Conservation (phyloP, 805 yeast species). For the Teunomyces atbi region DNA sequence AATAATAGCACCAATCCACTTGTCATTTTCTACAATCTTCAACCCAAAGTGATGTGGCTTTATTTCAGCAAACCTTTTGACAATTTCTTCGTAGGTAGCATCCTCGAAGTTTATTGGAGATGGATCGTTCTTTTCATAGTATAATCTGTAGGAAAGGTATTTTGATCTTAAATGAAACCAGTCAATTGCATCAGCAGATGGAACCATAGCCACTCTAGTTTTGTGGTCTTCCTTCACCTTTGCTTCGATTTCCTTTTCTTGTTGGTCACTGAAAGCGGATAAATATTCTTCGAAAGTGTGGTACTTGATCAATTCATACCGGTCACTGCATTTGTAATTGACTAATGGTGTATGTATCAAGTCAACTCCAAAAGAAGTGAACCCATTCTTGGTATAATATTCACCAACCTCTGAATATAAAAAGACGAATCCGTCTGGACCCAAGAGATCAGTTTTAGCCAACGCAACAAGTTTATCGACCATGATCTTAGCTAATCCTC, state of each 20-base stretch:
- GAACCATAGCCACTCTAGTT: conserved; percentile 29
- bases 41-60: conserved; percentile 36
- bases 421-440: conserved; percentile 33
- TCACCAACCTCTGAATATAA: conserved; percentile 46
- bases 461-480: conserved; percentile 32
- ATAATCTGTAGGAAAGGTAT: conserved; percentile 23
- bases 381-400: conserved; percentile 38
- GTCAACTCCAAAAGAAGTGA: conserved; percentile 37
- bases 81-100: conserved; percentile 17
- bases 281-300: conserved; percentile 30
- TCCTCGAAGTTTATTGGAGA: conserved; percentile 16
- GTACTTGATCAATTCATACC: conserved; percentile 12
- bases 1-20: conserved; percentile 26
- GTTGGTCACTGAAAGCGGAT: conserved; percentile 18
- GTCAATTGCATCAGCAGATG: conserved; percentile 29
- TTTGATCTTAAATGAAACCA: conserved; percentile 45
- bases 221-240: conserved; percentile 27
- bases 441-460: conserved; percentile 21
- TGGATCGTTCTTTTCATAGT: conserved; percentile 12
- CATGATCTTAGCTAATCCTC: conserved; percentile 41
- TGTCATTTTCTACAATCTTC: conserved; percentile 17
- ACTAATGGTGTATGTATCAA: conserved; percentile 25
- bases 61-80: conserved; percentile 17
- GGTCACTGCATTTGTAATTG: conserved; percentile 5
- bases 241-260: conserved; percentile 15